These are phyloP conservation scores for Xylariales sp. DNA, from an alignment of 2,329 filamentous ascomycete species.

Conservation along the genomic window DNA sequence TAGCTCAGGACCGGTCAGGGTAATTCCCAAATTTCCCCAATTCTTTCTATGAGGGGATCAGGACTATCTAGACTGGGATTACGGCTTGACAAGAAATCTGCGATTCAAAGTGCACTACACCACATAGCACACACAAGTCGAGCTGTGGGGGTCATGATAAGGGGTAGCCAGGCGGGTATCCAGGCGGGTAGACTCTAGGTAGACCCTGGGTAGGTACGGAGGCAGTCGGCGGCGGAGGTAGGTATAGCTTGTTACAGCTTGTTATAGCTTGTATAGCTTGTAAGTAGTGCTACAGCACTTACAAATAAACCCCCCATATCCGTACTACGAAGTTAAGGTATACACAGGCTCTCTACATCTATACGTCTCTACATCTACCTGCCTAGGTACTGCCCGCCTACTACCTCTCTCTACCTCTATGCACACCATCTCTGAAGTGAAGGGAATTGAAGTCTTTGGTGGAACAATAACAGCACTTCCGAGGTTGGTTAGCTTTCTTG, in stretches of 20 bases:
- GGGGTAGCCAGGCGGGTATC: constrained; percentile 11
- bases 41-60: constrained; percentile 1
- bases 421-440: constrained; percentile 1
- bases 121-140: neutral
- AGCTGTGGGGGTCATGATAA: constrained; percentile 36
- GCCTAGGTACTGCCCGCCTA: too few species aligned
- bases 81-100: constrained; percentile 11
- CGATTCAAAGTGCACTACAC: constrained; percentile 12
- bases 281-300: constrained; percentile 3
- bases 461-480: neutral
- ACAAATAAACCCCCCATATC: constrained; percentile 12
- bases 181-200: constrained; percentile 11
- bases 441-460: neutral
- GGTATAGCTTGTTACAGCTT: too few species aligned
- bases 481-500: neutral
- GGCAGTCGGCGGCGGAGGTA: too few species aligned
- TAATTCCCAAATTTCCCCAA: constrained; percentile 3
- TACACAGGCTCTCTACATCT: too few species aligned
- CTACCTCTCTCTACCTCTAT: too few species aligned
- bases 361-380: too few species aligned
- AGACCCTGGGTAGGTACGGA: neutral
- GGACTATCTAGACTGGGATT: constrained; percentile 18
- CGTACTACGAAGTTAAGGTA: too few species aligned
- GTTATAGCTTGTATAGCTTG: neutral
- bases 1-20: constrained; percentile 12